phyloP scores from a whole-genome alignment of 2,329 filamentous ascomycete genomes.

The Fusarium abutilonis region DNA sequence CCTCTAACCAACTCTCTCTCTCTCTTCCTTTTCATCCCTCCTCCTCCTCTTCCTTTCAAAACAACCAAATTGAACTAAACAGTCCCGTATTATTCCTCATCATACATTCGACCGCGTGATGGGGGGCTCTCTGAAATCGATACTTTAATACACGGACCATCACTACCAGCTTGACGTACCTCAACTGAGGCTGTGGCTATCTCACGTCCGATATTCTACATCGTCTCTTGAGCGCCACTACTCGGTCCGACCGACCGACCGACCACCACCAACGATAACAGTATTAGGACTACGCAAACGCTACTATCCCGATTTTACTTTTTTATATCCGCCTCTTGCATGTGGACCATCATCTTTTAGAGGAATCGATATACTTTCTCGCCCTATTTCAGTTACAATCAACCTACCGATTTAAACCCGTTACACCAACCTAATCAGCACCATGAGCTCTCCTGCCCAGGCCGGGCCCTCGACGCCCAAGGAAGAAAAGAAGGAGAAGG shows the following conservation, averaged over 20 bases:
- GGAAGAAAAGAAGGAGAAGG: conserved; percentile 56
- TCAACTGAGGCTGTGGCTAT: conserved; percentile 21
- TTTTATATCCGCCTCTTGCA: conserved; percentile 16
- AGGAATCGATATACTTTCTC: conserved; percentile 3
- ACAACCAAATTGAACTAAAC: conserved; percentile 11
- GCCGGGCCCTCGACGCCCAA: conserved; percentile 49
- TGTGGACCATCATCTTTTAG: neutral
- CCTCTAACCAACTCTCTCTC: conserved; percentile 25
- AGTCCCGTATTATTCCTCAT: conserved; percentile 18
- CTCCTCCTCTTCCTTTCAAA: conserved; percentile 18
- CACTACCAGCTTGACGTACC: conserved; percentile 13
- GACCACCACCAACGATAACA: conserved; percentile 7
- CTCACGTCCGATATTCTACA: conserved; percentile 8
- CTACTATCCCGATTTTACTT: neutral
- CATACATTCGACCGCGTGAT: conserved; percentile 26
- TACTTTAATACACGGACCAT: conserved; percentile 11
- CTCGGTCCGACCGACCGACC: conserved; percentile 19
- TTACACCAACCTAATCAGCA: conserved; percentile 19
- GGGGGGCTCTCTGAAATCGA: conserved; percentile 29
- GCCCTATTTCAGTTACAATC: neutral
- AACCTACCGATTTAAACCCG: neutral
- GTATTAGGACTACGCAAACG: conserved; percentile 13
- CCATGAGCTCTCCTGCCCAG: conserved; percentile 58
- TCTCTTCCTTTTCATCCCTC: conserved; percentile 17
- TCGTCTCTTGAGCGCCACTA: conserved; percentile 20